Base-by-base conservation (phyloP, 1,284 basidiomycete species). In the Cutaneotrichosporon arboriforme region DNA sequence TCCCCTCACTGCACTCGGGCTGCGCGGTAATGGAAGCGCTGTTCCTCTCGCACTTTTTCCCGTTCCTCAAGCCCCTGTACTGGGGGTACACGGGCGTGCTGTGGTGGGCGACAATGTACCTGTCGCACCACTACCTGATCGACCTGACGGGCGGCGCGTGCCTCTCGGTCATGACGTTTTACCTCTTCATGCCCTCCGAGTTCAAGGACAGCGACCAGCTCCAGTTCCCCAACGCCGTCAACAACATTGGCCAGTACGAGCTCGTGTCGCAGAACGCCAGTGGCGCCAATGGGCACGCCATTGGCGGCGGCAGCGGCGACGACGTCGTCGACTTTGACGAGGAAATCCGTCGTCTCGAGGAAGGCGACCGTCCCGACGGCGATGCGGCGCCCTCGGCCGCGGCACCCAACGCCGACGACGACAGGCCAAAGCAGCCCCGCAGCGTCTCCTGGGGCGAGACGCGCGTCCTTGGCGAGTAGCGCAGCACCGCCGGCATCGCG, bases 71-170 rank as follows among this genome's bases (percentile, higher is more conserved):
- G 54, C 65, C 76, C 2, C 82, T 82, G 59, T 85, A 86, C 55
- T 97, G 91, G 90, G 78, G 76, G 0, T 97, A 98, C 74, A 84
- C 84, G 2, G 84, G 83, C n/a, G 77, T 90, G 33, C 81, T 98
- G 1, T 98, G 96, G 75, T 97, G 93, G 94, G 86, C 88, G 21
- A 98, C 94, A 33, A 98, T 98, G 94, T 96, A 96, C 78, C 84
- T 94, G 63, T 90, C 88, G 5, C 92, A 96, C 72, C 91, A 97
- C 78, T 98, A 97, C 79, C 84, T 97, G 63, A 90, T 98, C 75
- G 96, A 98, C 69, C 86, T 97, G 63, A 89, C 93, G 35, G 89
- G 86, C 3, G 94, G 94, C 8, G 90, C 89, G 0, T 96, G 92
- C 70, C 81, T 98, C 54, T 86, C 91, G 18, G 86, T 87, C 14